Base-by-base conservation (phyloP, 2,329 filamentous ascomycete species). In the Arthrobotrys conoides region DNA sequence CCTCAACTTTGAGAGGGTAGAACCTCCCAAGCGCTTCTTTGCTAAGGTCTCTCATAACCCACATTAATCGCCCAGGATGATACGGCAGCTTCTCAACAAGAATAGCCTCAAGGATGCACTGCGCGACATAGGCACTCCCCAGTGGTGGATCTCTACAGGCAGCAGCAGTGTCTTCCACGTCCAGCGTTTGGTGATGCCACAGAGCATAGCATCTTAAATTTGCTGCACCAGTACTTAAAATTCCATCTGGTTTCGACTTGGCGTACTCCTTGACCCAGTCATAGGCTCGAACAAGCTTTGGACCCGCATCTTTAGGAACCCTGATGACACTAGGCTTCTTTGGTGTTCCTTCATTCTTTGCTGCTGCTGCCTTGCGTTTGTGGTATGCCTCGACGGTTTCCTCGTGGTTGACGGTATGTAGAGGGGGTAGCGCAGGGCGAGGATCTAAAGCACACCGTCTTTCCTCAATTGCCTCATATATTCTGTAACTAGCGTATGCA, bases 401-500 rank as follows among this genome's bases (percentile, higher is more conserved):
- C 0, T 86, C 87, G 53, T 88, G 85, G 0, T 87, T 87, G 16
- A 90, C 3, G 90, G 86, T 82, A 96, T 94, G 2, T 89, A 90
- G 81, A 90, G 88, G 16, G 88, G 94, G 93, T 5, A 89, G 86
- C 2, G 92, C 91, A 4, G 94, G 94, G 1, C 85, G 87, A 0
- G 93, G 93, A 12, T 89, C 84, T 78, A 97, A 86, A 5, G 86
- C 85, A 81, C 89, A 86, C 16, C 94, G 88, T 81, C 91, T 89
- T 63, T 88, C 85, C 72, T 97, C 91, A 53, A 97, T 86, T 0
- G 88, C 87, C 76, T 93, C 87, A 82, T 90, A 97, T 0, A 97
- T 86, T 71, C 93, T 91, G 10, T 92, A 84, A 51, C 90, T 89
- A 76, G 92, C 93, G 83, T 97, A 97, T 0, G 93, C 91, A 83